A percentile compares a stretch with the other conserved stretches of the same genome.
Conservation (phyloP, 371 early-diverging fungal species). For the Mucor racemosus region DNA sequence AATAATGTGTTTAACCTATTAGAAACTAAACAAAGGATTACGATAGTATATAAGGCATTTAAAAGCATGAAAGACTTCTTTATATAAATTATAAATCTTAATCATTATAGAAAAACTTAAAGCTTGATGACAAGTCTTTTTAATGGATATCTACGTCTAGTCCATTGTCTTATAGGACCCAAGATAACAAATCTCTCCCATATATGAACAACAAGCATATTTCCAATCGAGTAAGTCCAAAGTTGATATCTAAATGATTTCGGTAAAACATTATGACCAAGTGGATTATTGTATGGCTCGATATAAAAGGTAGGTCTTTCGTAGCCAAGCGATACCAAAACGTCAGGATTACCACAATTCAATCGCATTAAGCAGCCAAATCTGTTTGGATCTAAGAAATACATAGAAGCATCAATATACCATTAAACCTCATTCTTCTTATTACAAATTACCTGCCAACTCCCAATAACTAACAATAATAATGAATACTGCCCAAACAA, state of each 20-base stretch:
- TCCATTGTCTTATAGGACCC: constrained; percentile 41
- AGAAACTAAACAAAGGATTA: too few relatives aligned
- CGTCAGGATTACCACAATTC: constrained; percentile 73
- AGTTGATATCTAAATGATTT: constrained; percentile 60
- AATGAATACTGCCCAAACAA: constrained; percentile 59
- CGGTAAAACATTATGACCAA: constrained; percentile 78
- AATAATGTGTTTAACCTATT: too few relatives aligned
- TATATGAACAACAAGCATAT: constrained; percentile 33
- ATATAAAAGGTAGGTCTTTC: constrained; percentile 55
- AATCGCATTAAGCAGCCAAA: constrained; percentile 72
- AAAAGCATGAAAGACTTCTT: too few relatives aligned
- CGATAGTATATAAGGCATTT: too few relatives aligned
- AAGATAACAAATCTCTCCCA: constrained; percentile 47
- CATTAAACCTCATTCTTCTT: too few relatives aligned
- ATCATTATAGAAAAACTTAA: background rate
- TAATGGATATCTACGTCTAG: constrained; percentile 24
- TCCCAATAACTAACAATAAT: constrained; percentile 63
- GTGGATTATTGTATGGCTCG: constrained; percentile 59
- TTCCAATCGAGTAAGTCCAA: constrained; percentile 48
- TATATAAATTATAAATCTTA: too few relatives aligned
- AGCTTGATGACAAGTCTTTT: constrained; percentile 18
- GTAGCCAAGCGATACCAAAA: constrained; percentile 56
- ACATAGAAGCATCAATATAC: background rate
- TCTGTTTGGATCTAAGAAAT: constrained; percentile 62
- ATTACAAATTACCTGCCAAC: constrained; percentile 51